Evolutionary conservation across 2,329 filamentous ascomycete genomes (phyloP), one percentile per base, ranked within the genome.

Genomic region (Cryphonectria japonica): DNA sequence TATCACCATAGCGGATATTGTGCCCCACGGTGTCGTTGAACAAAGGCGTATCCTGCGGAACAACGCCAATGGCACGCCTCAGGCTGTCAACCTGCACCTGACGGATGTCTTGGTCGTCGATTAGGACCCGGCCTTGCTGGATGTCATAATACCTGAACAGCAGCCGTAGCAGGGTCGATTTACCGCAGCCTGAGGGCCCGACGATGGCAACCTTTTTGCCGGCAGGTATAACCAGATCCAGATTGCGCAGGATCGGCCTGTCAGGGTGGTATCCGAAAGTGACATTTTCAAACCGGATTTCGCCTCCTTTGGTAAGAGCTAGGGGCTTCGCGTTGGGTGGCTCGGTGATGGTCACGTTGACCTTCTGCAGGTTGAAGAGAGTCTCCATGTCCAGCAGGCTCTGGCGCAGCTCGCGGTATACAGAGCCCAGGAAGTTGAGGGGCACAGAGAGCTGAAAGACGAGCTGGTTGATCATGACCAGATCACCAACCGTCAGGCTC

Each of bases 381-480:
- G 96, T 98, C 82, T 98, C 96, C 96, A 99, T 99, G 79, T 99
- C 97, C 46, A 99, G 86, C 61, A 99, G 86, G 32, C 94, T 97
- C 83, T 99, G 96, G 69, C 96, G 89, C 68, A 99, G 87, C 82
- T 99, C 96, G 76, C 96, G 92, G 80, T 99, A 99, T 16, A 99
- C 95, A 19, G 94, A 97, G n/a, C 96, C 96, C 4, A 99, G 85
- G 81, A 99, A 99, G 85, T 99, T 99, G 72, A 99, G 87, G 0
- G 96, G 96, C 4, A 99, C 94, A 0, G 94, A 98, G 7, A 99
- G 90, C 82, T 99, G 96, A 83, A 99, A 99, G 71, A 99, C 95
- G 26, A 99, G 90, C 84, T 98, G 96, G 80, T 99, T 99, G 75
- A 99, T 94, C 93, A 99, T 97, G 78, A 99, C 96, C 43, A 99